These are phyloP conservation scores for Pyrenochaeta sp. DNA, from an alignment of 2,329 filamentous ascomycete species.

Conservation along the genomic window DNA sequence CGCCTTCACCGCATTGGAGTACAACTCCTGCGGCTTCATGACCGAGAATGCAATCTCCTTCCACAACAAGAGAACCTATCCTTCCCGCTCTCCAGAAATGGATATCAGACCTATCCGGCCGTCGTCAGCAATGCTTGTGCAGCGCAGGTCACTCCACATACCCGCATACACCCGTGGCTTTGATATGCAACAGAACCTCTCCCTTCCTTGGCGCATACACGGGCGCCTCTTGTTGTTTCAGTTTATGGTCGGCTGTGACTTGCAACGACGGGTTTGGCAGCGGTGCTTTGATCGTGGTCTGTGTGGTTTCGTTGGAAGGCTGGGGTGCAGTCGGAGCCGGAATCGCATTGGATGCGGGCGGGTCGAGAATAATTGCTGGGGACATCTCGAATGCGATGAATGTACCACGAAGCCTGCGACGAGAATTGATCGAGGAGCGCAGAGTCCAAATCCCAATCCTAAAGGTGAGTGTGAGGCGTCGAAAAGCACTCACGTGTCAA, in stretches of 20 bases:
- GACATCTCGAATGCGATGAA: constrained; percentile 19
- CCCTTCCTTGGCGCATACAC: constrained; percentile 62
- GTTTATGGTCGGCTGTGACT: constrained; percentile 67
- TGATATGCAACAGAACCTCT: constrained; percentile 69
- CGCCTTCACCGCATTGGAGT: constrained; percentile 64
- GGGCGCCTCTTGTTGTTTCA: constrained; percentile 66
- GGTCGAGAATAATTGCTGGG: constrained; percentile 18
- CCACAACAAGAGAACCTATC: constrained; percentile 70
- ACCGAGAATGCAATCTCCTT: constrained; percentile 71
- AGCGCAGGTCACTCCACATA: constrained; percentile 36
- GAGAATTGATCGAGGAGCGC: neutral
- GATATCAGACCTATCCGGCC: constrained; percentile 64
- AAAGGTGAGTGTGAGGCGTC: neutral
- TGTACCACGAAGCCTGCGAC: neutral
- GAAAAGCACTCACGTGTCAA: constrained; percentile 1
- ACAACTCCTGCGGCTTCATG: constrained; percentile 72
- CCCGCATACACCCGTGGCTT: constrained; percentile 71
- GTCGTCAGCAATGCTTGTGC: neutral
- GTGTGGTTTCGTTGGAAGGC: constrained; percentile 16
- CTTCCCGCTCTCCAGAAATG: constrained; percentile 73
- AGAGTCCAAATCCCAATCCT: neutral
- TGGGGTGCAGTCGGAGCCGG: constrained; percentile 13
- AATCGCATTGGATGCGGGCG: neutral
- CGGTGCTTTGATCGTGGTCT: constrained; percentile 28
- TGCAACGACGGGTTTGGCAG: constrained; percentile 64